These are phyloP conservation scores for Neoascochyta sp. DNA, from an alignment of 2,329 filamentous ascomycete species.

Conservation along the genomic window DNA sequence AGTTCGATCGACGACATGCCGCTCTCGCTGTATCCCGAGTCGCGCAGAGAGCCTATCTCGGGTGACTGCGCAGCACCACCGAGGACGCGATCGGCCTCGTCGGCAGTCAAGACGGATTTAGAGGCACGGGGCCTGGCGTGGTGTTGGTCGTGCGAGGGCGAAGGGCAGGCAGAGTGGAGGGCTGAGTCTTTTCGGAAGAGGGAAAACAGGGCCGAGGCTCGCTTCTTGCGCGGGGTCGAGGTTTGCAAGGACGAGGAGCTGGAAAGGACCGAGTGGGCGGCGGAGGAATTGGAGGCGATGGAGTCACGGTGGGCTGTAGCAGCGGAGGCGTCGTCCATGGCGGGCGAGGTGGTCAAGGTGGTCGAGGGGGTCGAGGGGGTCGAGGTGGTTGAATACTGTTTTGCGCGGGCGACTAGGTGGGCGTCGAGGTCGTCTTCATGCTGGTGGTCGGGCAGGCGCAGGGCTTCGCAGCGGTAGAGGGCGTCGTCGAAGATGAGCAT, in stretches of 20 bases:
- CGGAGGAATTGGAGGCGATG: conserved; percentile 18
- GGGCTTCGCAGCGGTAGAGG: conserved; percentile 30
- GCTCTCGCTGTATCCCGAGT: conserved; percentile 29
- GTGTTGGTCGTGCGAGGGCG: conserved; percentile 22
- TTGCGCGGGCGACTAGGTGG: conserved; percentile 24
- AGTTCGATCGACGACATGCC: conserved; percentile 21
- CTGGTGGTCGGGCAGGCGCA: conserved; percentile 21
- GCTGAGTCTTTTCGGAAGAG: conserved; percentile 34
- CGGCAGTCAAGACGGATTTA: conserved; percentile 35
- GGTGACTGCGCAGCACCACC: conserved; percentile 12
- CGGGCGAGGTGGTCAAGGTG: conserved; percentile 26
- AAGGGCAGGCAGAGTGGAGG: too few species aligned
- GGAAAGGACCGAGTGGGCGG: conserved; percentile 19
- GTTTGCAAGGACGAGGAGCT: conserved; percentile 18
- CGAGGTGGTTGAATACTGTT: conserved; percentile 32
- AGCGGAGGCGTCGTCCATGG: conserved; percentile 15
- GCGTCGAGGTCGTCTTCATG: conserved; percentile 33
- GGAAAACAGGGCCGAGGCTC: conserved; percentile 28
- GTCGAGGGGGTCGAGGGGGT: conserved; percentile 27
- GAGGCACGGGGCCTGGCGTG: conserved; percentile 21
- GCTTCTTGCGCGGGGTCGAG: conserved; percentile 22
- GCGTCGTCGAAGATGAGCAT: conserved; percentile 36
- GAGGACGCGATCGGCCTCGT: conserved; percentile 35
- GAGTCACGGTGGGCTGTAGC: conserved; percentile 19
- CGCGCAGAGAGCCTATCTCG: conserved; percentile 14